Evolutionary conservation across 176 grass and related monocot genomes (phyloP).

Genomic region (Bonia amplexicaulis): DNA sequence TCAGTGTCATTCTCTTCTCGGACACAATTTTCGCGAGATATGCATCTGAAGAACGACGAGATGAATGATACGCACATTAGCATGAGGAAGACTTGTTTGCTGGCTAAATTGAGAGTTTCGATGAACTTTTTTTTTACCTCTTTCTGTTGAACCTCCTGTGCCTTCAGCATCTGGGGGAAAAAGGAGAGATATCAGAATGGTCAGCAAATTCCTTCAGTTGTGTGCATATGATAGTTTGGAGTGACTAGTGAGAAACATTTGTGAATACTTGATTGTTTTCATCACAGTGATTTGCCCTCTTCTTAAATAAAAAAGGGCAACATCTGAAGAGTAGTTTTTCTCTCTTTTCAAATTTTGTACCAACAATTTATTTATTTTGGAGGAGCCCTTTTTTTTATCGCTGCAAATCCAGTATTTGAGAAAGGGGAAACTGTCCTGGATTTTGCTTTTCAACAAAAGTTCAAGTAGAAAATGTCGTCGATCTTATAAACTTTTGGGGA

Average conservation of each 20-base stretch:
- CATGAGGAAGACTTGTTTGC: neutral
- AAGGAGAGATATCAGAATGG: neutral
- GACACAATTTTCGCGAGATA: constrained; percentile 46
- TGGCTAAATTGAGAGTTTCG: neutral
- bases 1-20: constrained; percentile 53
- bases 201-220: neutral
- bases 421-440: neutral
- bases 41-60: constrained; percentile 33
- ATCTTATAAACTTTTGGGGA: neutral
- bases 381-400: neutral
- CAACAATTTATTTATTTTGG: neutral
- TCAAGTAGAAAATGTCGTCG: neutral
- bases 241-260: neutral
- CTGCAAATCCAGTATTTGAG: neutral
- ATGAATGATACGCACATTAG: neutral
- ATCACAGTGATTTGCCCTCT: neutral
- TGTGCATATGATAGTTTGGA: neutral
- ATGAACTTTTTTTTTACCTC: constrained; percentile 22
- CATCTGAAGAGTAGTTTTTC: neutral
- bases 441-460: neutral
- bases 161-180: constrained; percentile 22
- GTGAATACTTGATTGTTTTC: no score
- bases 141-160: constrained; percentile 39
- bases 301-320: neutral
- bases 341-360: neutral